phyloP scores from a whole-genome alignment of 2,329 filamentous ascomycete species.

The Cryphonectria naterciae region DNA sequence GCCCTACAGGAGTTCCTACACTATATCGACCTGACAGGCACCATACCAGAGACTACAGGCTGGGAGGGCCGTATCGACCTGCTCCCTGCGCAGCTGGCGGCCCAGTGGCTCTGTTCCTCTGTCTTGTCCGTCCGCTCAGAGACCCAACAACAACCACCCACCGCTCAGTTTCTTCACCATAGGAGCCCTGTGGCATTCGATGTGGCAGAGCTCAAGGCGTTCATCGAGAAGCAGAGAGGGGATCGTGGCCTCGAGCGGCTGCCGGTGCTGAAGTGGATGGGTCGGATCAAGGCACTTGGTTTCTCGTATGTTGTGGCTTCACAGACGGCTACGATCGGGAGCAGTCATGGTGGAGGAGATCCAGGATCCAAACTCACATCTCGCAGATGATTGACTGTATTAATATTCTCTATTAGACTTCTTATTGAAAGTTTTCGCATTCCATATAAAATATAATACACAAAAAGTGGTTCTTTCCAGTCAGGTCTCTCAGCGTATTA shows the following conservation, averaged over 20 bases:
- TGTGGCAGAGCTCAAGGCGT: background rate
- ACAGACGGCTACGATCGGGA: background rate
- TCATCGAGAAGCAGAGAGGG: background rate
- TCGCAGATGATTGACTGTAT: background rate
- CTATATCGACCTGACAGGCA: background rate
- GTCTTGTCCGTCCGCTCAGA: background rate
- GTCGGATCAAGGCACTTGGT: constrained; percentile 29
- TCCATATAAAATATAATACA: no score
- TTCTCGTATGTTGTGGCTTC: constrained; percentile 31
- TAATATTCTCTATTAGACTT: background rate
- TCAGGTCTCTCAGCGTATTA: no score
- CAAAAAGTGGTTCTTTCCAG: no score
- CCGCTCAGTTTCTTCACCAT: background rate
- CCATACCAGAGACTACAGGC: constrained; percentile 2
- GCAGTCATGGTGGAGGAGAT: background rate
- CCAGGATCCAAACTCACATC: background rate
- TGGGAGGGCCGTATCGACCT: constrained; percentile 12
- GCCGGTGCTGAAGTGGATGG: constrained; percentile 30
- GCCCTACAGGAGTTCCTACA: background rate
- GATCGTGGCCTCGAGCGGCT: constrained; percentile 20
- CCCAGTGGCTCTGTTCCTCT: background rate
- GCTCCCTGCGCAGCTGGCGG: background rate
- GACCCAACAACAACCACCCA: background rate
- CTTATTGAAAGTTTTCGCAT: background rate
- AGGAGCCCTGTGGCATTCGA: background rate